Base-by-base conservation (phyloP, 805 yeast species). In the Myxozyma monticola region DNA sequence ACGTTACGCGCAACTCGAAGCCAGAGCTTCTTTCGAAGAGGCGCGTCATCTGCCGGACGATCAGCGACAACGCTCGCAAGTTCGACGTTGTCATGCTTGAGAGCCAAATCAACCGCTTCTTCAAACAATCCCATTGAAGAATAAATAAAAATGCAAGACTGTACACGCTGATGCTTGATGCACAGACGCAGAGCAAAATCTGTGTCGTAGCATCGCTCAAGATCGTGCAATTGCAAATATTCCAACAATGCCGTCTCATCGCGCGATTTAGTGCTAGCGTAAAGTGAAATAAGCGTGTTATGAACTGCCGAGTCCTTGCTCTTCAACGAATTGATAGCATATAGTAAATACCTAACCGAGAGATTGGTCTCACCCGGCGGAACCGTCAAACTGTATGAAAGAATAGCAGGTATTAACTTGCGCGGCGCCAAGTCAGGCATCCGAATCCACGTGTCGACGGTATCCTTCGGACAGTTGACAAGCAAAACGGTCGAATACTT, bases 381-480 rank as follows among this genome's bases (percentile, higher is more conserved):
- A 21, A 63, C 62, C 21, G 38, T 42, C 26, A 52, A 48, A 34
- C 61, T 64, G 67, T 85, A 88, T 0, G 82, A 76, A 53, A 89
- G 66, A 10, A 91, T 70, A 0, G 96, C 82, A 1, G 96, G 95
- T 2, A 93, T 66, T 20, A 93, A 71, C 51, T 75, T 79, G 12
- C 77, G 75, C 41, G 84, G 83, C 50, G 85, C 79, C 2, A 91
- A 56, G 22, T 68, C 69, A 0, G 73, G 61, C 43, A 72, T 62
- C 43, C 81, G 76, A 62, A 86, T 76, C 97, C 97, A 93, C 0
- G 86, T 74, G 44, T 83, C 84, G 1, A 87, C 80, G 0, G 96
- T 88, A 10, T 74, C 76, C 25, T 71, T 71, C 0, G 99, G 90
- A 12, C 77, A 68, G 59, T 86, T 85, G 1, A 81, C 71, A 44